These are phyloP conservation scores for Hibiscus trionum DNA, from an alignment of 345 rosid species.

Conservation along the genomic window DNA sequence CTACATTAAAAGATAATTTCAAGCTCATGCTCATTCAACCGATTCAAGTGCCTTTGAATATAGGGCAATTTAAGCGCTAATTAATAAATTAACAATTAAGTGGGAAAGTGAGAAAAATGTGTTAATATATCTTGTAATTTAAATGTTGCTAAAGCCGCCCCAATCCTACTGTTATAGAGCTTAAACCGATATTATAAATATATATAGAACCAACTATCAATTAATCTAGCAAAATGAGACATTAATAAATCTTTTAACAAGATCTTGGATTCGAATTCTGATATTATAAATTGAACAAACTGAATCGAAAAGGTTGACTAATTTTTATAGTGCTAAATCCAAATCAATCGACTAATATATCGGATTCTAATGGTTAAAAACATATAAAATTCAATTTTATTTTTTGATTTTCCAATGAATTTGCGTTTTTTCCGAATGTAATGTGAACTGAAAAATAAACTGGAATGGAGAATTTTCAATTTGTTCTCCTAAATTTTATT, in stretches of 20 bases:
- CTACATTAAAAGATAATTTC: not conserved
- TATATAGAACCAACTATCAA: too few species aligned
- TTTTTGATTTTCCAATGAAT: not conserved
- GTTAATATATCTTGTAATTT: not conserved
- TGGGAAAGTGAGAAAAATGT: not conserved
- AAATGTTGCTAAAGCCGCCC: conserved; percentile 9
- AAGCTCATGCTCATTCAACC: not conserved
- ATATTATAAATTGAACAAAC: too few species aligned
- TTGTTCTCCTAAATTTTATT: not conserved
- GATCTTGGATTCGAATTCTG: too few species aligned
- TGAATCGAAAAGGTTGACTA: too few species aligned
- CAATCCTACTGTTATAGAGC: not conserved
- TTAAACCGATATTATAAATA: too few species aligned
- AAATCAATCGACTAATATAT: too few species aligned
- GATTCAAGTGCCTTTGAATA: not conserved
- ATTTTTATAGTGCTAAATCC: too few species aligned
- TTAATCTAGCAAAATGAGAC: too few species aligned
- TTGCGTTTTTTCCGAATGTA: not conserved
- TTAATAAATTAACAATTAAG: not conserved
- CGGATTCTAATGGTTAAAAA: too few species aligned
- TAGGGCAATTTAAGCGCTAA: not conserved
- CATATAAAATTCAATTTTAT: not conserved
- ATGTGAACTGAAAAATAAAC: not conserved
- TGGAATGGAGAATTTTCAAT: not conserved
- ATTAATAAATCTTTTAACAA: too few species aligned